phyloP scores from a whole-genome alignment of 2,329 filamentous ascomycete genomes.

The Blastomyces gilchristii region DNA sequence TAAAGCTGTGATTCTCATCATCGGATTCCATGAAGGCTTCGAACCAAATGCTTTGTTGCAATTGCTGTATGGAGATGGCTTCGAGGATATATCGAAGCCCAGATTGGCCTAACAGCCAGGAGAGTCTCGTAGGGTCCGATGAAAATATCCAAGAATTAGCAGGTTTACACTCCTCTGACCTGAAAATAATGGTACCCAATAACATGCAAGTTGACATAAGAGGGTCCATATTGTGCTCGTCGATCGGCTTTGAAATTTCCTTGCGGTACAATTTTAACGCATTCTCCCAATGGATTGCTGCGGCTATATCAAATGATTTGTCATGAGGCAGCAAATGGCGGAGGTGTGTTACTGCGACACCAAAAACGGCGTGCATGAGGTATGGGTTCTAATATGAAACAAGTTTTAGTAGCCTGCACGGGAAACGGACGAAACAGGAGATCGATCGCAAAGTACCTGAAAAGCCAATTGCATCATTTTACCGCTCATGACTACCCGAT shows the following conservation, averaged over 20 bases:
- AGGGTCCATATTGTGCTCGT: constrained; percentile 28
- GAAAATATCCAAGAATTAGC: constrained; percentile 30
- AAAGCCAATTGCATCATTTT: constrained; percentile 25
- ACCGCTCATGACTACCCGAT: constrained; percentile 17
- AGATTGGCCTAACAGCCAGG: constrained; percentile 29
- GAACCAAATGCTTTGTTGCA: constrained; percentile 27
- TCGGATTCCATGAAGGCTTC: constrained; percentile 22
- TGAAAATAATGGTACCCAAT: constrained; percentile 28
- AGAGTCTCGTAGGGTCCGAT: constrained; percentile 22
- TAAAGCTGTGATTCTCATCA: constrained; percentile 19
- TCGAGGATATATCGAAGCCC: constrained; percentile 27
- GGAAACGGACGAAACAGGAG: neutral
- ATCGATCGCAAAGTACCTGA: constrained; percentile 17
- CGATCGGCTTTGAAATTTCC: constrained; percentile 22
- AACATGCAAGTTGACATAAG: constrained; percentile 32
- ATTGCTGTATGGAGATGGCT: constrained; percentile 19
- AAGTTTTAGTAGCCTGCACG: neutral
- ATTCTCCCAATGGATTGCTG: constrained; percentile 31
- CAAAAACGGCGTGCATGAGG: constrained; percentile 31
- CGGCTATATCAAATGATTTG: constrained; percentile 21
- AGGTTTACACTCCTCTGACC: constrained; percentile 23
- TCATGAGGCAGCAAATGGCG: constrained; percentile 21
- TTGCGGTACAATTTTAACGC: constrained; percentile 27
- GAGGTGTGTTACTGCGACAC: constrained; percentile 25
- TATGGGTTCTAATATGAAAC: constrained; percentile 22